A percentile compares a stretch with the other conserved stretches of the same genome.
phyloP scores from a whole-genome alignment of 352 stramenopile species.

The Albugo candida region DNA sequence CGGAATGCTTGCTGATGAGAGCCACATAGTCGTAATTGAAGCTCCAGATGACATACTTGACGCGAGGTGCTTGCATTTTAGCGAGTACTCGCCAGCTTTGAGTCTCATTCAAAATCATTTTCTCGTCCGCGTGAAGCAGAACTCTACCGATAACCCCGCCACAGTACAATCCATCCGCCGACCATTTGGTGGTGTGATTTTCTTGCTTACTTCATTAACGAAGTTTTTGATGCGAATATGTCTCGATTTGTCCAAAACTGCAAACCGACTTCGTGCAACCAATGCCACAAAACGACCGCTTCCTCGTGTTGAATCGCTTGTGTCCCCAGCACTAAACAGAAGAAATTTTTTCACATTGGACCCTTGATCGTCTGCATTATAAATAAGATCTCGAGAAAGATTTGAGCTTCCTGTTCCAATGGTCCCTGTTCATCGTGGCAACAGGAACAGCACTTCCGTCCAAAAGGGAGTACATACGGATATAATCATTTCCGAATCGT shows the following conservation, averaged over 20 bases:
- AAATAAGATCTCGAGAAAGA: conserved; percentile 85
- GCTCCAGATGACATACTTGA: conserved; percentile 98
- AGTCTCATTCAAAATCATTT: conserved; percentile 97
- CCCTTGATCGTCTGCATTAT: conserved; percentile 91
- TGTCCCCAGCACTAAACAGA: conserved; percentile 80
- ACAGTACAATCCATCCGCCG: conserved; percentile 91
- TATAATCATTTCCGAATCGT: conserved; percentile 99
- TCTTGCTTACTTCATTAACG: conserved; percentile 97
- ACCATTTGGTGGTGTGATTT: conserved; percentile 88
- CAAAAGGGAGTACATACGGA: conserved; percentile 92
- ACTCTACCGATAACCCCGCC: conserved; percentile 93
- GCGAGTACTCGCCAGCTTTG: conserved; percentile 91
- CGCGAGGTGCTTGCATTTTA: conserved; percentile 88
- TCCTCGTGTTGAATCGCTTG: conserved; percentile 86
- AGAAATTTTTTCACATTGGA: conserved; percentile 83
- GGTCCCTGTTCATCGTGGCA: conserved; percentile 39
- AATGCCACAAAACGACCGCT: conserved; percentile 92
- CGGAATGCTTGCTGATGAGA: conserved; percentile 94
- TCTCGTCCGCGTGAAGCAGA: conserved; percentile 92
- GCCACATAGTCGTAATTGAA: conserved; percentile 93
- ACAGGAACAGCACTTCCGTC: conserved; percentile 61
- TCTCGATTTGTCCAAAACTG: conserved; percentile 91
- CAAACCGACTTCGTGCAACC: conserved; percentile 94
- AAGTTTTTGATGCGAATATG: conserved; percentile 99
- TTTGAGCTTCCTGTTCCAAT: conserved; percentile 79